Base-by-base conservation (phyloP, 345 rosid genomes). In the Salix exigua region DNA sequence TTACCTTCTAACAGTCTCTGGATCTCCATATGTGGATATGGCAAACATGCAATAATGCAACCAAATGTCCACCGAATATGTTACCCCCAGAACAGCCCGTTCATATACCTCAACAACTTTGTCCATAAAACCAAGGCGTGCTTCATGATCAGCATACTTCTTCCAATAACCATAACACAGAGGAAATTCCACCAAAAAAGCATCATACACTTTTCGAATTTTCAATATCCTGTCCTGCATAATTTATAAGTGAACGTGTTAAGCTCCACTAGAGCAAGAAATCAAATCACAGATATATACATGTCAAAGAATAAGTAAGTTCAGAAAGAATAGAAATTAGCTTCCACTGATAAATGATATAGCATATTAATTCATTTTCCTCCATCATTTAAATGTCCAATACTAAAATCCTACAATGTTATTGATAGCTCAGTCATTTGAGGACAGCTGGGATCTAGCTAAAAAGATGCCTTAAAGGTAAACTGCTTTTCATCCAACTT, bases 161-260 rank as follows among this genome's bases (percentile, higher is more conserved):
- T 96, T 93, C 99, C 99, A 96, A 73, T 93, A 96, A 77, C 99
- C 99, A 90, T 92, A 96, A 80, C 99, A 96, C 80, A 94, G 74
- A 58, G 97, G 99, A 66, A 92, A 96, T 82, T 96, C 99, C 46
- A 91, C 96, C 75, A 96, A 83, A 86, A 96, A 96, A 38, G 90
- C 87, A 87, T 93, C 98, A 82, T 96, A 96, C 7, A 93, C 96
- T 82, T 87, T 89, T 72, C 85, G 86, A 58, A 96, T 96, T 84
- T 93, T 96, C 79, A 87, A 50, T 73, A 93, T 90, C 50, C 87
- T 89, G 75, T 91, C 98, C 99, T 96, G 91, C 80, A 88, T 19
- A 78, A 8, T 19, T 61, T 44, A 25, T 13, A 28, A 50, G 18
- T 66, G 30, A 71, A 70, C 61, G 70, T 37, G 60, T 86, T 65